Evolutionary conservation across 2,329 filamentous ascomycete species (phyloP).

Genomic region (Aspergillus floridensis): DNA sequence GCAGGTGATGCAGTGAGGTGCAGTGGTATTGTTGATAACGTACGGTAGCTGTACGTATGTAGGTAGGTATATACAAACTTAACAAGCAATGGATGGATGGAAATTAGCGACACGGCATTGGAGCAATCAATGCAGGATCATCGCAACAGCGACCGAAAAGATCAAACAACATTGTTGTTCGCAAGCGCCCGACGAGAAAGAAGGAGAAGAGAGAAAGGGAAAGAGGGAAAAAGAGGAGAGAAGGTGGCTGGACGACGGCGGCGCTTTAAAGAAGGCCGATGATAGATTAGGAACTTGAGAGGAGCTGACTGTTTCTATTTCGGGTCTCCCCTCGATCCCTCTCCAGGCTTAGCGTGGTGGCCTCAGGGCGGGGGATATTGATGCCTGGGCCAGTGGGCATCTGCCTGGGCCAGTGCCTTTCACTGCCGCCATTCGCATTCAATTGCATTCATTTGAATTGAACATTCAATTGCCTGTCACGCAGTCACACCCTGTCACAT

Average conservation of each 20-base stretch:
- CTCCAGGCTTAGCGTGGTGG: slow-evolving; percentile 22
- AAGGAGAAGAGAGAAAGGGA: slow-evolving; percentile 10
- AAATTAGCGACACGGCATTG: slow-evolving; percentile 9
- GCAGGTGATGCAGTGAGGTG: no score
- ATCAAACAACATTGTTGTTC: slow-evolving; percentile 15
- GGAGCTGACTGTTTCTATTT: slow-evolving; percentile 35
- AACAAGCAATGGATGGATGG: not conserved
- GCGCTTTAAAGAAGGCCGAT: slow-evolving; percentile 21
- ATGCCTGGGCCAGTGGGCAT: slow-evolving; percentile 12
- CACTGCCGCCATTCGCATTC: no score
- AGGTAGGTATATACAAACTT: slow-evolving; percentile 1
- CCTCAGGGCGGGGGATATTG: slow-evolving; percentile 29
- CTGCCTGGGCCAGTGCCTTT: no score
- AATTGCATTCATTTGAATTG: no score
- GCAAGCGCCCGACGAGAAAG: slow-evolving; percentile 10
- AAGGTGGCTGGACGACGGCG: slow-evolving; percentile 23
- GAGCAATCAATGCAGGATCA: slow-evolving; percentile 6
- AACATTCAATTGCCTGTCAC: not conserved
- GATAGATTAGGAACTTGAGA: slow-evolving; percentile 13
- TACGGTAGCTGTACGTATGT: no score
- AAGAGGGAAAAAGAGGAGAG: slow-evolving; percentile 14
- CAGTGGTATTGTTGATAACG: not conserved
- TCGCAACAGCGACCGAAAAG: slow-evolving; percentile 1
- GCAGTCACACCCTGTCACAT: slow-evolving; percentile 19
- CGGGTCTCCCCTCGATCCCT: slow-evolving; percentile 24